Percentiles rank a stretch among this genome's conserved stretches.
Conservation (phyloP, 176 grass and related monocot genomes). For the Triticum urartu region DNA sequence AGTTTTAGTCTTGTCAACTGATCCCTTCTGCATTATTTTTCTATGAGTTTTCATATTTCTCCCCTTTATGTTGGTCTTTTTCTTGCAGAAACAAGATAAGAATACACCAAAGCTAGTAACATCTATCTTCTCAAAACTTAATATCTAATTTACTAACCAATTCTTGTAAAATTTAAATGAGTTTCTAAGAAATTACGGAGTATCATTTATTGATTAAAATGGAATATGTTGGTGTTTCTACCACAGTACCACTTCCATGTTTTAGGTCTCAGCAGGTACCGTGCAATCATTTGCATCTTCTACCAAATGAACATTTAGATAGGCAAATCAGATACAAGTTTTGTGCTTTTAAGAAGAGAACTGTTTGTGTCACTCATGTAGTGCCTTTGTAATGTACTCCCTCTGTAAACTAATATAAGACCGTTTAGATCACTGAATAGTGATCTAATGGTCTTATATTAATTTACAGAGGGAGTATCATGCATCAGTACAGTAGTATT, state of each 20-base stretch:
- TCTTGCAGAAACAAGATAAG: neutral
- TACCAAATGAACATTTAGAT: neutral
- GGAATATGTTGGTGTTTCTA: conserved; percentile 3
- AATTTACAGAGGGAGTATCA: too few species aligned
- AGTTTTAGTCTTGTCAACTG: conserved; percentile 5
- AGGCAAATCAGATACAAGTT: conserved; percentile 3
- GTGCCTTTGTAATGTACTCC: neutral
- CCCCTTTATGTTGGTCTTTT: neutral
- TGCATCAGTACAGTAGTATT: neutral
- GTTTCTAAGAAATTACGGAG: neutral
- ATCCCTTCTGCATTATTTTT: neutral
- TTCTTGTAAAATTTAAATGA: neutral
- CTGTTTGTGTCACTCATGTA: neutral
- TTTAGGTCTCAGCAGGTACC: conserved; percentile 2
- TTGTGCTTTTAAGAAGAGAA: neutral
- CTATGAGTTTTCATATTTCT: neutral
- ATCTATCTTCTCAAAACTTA: conserved; percentile 10
- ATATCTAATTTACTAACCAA: conserved; percentile 6
- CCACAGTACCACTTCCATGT: neutral
- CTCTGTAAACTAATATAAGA: too few species aligned
- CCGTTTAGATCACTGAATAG: too few species aligned
- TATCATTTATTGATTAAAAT: conserved; percentile 12
- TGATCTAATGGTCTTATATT: too few species aligned
- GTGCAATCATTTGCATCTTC: neutral
- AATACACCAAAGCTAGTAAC: neutral